These are phyloP conservation scores for Lobosporangium transversale DNA, from an alignment of 192 early-diverging fungal genomes.

Conservation along the genomic window DNA sequence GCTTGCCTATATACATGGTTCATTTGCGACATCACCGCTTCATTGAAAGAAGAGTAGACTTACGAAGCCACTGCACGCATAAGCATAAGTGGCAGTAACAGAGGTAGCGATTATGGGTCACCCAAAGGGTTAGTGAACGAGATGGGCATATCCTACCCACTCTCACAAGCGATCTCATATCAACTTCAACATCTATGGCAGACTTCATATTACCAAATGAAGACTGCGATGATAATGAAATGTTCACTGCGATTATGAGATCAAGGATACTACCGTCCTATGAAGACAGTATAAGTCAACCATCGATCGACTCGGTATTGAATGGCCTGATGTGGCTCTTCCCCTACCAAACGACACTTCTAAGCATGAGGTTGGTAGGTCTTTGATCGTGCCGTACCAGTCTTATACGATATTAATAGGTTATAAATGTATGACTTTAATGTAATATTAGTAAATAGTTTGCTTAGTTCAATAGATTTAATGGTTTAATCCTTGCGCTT, in stretches of 20 bases:
- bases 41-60: background rate
- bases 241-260: background rate
- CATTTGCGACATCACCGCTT: slow-evolving; percentile 20
- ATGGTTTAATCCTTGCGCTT: slow-evolving; percentile 4
- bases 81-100: background rate
- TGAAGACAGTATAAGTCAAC: background rate
- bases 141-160: too few species aligned
- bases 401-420: too few species aligned
- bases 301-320: background rate
- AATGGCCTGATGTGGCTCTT: too few species aligned
- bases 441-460: too few species aligned
- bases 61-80: slow-evolving; percentile 10
- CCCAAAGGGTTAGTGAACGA: too few species aligned
- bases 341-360: too few species aligned
- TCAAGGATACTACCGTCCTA: slow-evolving; percentile 11
- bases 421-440: too few species aligned
- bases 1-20: slow-evolving; percentile 20
- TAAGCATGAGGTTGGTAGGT: too few species aligned
- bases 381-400: too few species aligned
- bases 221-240: slow-evolving; percentile 5
- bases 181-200: background rate
- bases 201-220: background rate
- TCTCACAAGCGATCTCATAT: background rate
- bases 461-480: too few species aligned
- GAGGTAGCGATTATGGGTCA: background rate